Conservation (phyloP, 305 asterid species). For the Plantago coronopus region DNA sequence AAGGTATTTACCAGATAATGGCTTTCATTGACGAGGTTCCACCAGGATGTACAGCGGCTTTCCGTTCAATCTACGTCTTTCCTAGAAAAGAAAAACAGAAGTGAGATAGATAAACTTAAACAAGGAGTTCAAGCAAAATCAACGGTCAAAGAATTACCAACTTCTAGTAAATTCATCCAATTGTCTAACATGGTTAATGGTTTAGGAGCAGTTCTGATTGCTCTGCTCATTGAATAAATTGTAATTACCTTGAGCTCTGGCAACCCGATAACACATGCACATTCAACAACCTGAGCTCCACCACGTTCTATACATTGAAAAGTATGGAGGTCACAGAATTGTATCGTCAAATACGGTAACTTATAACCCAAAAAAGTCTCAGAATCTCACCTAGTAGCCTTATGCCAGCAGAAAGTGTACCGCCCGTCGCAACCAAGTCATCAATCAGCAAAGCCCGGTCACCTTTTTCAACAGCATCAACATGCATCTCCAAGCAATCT, state of each 20-base stretch:
- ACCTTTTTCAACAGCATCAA: constrained; percentile 51
- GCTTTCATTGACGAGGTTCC: constrained; percentile 40
- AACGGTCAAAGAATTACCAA: not conserved
- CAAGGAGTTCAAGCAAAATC: not conserved
- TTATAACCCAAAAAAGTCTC: not conserved
- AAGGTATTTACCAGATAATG: constrained; percentile 8
- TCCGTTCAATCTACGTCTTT: constrained; percentile 39
- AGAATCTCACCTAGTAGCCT: constrained; percentile 57
- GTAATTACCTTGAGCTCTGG: constrained; percentile 65
- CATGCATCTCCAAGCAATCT: constrained; percentile 80
- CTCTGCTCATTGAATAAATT: not conserved
- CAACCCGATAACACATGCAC: constrained; percentile 78
- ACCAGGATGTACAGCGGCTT: constrained; percentile 51
- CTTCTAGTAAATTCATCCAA: not conserved
- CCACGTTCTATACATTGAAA: constrained; percentile 43
- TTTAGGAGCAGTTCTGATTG: not conserved
- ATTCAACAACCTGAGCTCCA: constrained; percentile 79
- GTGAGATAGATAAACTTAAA: not conserved
- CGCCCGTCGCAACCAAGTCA: constrained; percentile 85
- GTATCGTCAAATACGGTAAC: not conserved
- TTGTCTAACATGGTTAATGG: not conserved
- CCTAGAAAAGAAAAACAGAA: constrained; percentile 28
- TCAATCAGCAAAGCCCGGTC: constrained; percentile 67
- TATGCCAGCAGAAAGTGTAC: constrained; percentile 76
- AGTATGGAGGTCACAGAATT: constrained; percentile 1